Evolutionary conservation across 495 filamentous ascomycete genomes (phyloP), one percentile per base, ranked within the genome.

Genomic region (Penicillium longicatenatum): DNA sequence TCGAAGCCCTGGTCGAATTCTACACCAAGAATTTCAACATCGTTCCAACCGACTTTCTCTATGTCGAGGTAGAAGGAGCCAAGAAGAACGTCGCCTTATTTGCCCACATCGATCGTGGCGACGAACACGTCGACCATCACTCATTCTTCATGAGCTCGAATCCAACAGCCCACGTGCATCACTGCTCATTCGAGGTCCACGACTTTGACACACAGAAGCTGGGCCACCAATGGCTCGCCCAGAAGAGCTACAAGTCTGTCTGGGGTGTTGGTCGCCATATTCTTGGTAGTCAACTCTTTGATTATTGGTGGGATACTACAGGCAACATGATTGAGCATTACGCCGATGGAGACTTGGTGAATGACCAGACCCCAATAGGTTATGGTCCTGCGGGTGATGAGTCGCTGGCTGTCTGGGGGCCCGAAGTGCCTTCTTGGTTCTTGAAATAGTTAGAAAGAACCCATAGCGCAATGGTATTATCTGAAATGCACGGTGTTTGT

Each of bases 211-310:
- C 85, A 1, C 88, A 91, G 73, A 75, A 86, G 35, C 75, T 92
- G 3, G 89, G 89, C 4, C 89, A 92, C 67, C 79, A 88, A 49
- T 90, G 84, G 83, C 77, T 92, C 9, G 75, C 77, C 0, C 67
- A 80, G 55, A 83, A 86, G 66, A 82, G 82, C 2, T 89, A 89
- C 64, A 77, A 80, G 56, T 82, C 81, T 57, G 86, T 86, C 52
- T 92, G 89, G 89, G 89, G 89, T 2, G 82, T 92, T 6, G 89
- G 89, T 12, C 69, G 89, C 24, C 89, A 92, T 70, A 81, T 90
- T 35, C 79, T 91, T 58, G 89, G 88, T 6, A 84, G 79, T 47
- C 88, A 91, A 70, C 86, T 91, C 22, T 90, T 91, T 62, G 88
- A 91, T 66, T 91, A 91, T 67, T 91, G 88, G 88, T 88, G 58